Evolutionary conservation across 139 green algal species (phyloP).

Genomic region (Coelastrella sp.): DNA sequence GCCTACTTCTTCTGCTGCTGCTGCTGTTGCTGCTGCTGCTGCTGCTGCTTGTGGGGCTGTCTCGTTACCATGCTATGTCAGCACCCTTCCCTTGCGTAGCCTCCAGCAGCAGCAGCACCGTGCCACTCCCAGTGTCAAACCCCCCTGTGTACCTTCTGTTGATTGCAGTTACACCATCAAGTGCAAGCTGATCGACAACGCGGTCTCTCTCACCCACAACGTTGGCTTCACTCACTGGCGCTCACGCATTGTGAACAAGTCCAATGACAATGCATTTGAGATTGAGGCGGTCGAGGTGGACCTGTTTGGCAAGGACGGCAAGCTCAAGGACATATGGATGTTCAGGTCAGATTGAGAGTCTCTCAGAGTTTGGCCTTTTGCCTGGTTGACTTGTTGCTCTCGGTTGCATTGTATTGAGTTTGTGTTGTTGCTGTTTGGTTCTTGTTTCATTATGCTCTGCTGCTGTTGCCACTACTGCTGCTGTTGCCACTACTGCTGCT

Average conservation of each 20-base stretch:
- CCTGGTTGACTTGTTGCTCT: too few species aligned
- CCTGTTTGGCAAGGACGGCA: constrained; percentile 43
- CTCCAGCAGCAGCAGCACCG: too few species aligned
- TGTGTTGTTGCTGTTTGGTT: too few species aligned
- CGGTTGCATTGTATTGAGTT: too few species aligned
- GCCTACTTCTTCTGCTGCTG: not conserved
- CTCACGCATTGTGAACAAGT: constrained; percentile 25
- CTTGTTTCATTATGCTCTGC: too few species aligned
- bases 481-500: not conserved
- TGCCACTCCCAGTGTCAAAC: too few species aligned
- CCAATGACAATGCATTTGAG: constrained; percentile 15
- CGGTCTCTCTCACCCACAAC: constrained; percentile 16
- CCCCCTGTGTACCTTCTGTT: too few species aligned
- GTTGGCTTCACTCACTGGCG: constrained; percentile 45
- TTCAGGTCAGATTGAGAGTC: too few species aligned
- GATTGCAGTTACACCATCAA: constrained; percentile 51
- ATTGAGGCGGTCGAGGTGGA: constrained; percentile 49
- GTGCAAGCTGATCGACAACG: constrained; percentile 43
- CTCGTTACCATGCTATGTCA: too few species aligned
- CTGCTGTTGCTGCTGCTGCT: not conserved
- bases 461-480: not conserved
- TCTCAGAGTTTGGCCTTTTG: too few species aligned
- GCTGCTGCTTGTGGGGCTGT: too few species aligned
- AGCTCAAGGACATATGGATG: constrained; percentile 51
- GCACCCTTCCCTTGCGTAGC: too few species aligned